phyloP scores from a whole-genome alignment of 2,329 filamentous ascomycete genomes.

The Colletotrichum echinochloae region DNA sequence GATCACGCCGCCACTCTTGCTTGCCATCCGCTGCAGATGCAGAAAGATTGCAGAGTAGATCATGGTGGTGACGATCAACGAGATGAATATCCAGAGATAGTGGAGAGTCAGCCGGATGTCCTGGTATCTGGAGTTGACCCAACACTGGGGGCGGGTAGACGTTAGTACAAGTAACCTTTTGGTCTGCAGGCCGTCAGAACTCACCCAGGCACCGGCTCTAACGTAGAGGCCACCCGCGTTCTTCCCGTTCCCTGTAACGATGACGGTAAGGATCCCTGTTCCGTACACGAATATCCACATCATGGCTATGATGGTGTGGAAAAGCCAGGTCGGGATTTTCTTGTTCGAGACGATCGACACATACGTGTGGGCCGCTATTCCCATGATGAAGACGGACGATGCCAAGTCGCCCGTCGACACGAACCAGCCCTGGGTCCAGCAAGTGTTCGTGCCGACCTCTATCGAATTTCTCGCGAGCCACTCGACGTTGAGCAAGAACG shows the following conservation, averaged over 20 bases:
- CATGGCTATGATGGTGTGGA: constrained; percentile 61
- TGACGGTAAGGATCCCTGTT: constrained; percentile 65
- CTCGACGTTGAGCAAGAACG: constrained; percentile 72
- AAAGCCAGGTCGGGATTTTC: constrained; percentile 60
- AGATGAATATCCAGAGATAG: constrained; percentile 72
- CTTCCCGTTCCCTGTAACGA: constrained; percentile 56
- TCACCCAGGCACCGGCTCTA: constrained; percentile 73
- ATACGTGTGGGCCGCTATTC: constrained; percentile 76
- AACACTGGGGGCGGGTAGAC: constrained; percentile 64
- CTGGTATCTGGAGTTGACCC: constrained; percentile 68
- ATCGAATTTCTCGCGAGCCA: constrained; percentile 69
- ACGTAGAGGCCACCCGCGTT: constrained; percentile 65
- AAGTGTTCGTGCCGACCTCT: constrained; percentile 64
- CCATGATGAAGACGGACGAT: constrained; percentile 74
- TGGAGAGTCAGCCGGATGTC: constrained; percentile 69
- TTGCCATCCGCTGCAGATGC: constrained; percentile 48
- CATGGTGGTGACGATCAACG: constrained; percentile 51
- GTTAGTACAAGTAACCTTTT: constrained; percentile 25
- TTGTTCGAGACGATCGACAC: constrained; percentile 69
- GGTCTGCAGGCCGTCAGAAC: constrained; percentile 38
- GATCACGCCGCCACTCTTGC: constrained; percentile 17
- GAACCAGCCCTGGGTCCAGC: constrained; percentile 76
- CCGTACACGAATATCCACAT: constrained; percentile 72
- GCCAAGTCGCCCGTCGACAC: constrained; percentile 75
- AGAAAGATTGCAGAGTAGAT: constrained; percentile 57